Base-by-base conservation (phyloP, 768 basidiomycete genomes). In the Holtermannia corniformis region DNA sequence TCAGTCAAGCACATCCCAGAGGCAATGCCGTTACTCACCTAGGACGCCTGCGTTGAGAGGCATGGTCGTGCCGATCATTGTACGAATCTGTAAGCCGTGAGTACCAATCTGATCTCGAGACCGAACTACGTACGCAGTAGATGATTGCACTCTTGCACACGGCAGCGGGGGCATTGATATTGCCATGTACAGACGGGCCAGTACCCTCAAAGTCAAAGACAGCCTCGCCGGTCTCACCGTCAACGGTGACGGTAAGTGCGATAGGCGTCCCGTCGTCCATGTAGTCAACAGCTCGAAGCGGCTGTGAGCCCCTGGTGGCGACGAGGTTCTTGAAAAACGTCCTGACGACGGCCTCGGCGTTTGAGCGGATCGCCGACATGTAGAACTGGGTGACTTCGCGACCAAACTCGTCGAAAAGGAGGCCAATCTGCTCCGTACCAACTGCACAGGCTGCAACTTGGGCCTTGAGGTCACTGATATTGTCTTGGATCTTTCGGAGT, bases 281-380 rank as follows among this genome's bases (percentile, higher is more conserved):
- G 68, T 90, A 85, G 69, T 95, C 90, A 48, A 82, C 71, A 4
- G 89, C 80, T 24, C 76, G 76, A 32, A 91, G 78, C 24, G 80
- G 64, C 57, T 79, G n/a, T n/a, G n/a, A n/a, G n/a, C n/a, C n/a
- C n/a, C 83, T 27, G 76, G 26, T 12, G 43, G 20, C 14, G 19
- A 25, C 4, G 3, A 41, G 21, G 40, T 21, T 7, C 23, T 26
- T 16, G 43, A 47, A 10, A 5, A 47, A 16, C 21, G 3, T 3
- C 85, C 85, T 4, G n/a, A n/a, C n/a, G n/a, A n/a, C n/a, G n/a
- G n/a, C n/a, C n/a, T 95, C 92, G 44, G 92, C 92, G 62, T 93
- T 97, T 27, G 78, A 74, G 28, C 86, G 83, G 69, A 93, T 95
- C 67, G 61, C 61, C 22, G 52, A 32, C 64, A 66, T 63, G 55